Evolutionary conservation across 495 filamentous ascomycete genomes (phyloP).

Genomic region (Tuber microsphaerosporum): DNA sequence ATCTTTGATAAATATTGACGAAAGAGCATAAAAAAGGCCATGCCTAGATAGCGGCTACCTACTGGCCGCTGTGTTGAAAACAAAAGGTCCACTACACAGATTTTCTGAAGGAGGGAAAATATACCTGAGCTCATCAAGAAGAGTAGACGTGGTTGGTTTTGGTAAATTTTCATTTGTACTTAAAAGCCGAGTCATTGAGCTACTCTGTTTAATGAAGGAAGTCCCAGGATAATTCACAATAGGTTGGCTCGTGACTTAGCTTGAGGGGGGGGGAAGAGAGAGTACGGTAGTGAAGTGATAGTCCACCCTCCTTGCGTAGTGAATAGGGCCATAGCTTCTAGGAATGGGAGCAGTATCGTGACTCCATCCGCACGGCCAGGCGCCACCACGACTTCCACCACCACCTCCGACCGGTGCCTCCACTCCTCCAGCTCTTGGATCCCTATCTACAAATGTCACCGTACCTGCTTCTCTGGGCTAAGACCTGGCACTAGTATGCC

Average conservation of each 20-base stretch:
- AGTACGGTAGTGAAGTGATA: not conserved
- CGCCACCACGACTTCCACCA: not conserved
- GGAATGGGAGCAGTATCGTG: not conserved
- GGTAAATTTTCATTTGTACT: not conserved
- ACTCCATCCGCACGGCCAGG: not conserved
- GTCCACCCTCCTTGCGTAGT: no score
- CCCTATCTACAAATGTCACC: not conserved
- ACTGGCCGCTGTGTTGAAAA: no score
- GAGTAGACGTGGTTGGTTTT: no score
- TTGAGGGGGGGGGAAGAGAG: not conserved
- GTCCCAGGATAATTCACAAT: not conserved
- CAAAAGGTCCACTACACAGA: no score
- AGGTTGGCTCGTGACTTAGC: not conserved
- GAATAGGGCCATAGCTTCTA: no score
- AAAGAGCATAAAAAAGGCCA: no score
- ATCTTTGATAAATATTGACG: no score
- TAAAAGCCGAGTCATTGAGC: not conserved
- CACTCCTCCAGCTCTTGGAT: not conserved
- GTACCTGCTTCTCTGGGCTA: not conserved
- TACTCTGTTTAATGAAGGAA: not conserved
- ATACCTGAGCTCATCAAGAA: no score
- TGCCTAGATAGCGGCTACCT: no score
- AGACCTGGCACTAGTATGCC: not conserved
- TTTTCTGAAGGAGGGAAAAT: no score
- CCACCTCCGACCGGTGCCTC: not conserved